A percentile compares a stretch with the other conserved stretches of the same genome.
phyloP scores from a whole-genome alignment of 306 rosid genomes.

The Prosopis cineraria region DNA sequence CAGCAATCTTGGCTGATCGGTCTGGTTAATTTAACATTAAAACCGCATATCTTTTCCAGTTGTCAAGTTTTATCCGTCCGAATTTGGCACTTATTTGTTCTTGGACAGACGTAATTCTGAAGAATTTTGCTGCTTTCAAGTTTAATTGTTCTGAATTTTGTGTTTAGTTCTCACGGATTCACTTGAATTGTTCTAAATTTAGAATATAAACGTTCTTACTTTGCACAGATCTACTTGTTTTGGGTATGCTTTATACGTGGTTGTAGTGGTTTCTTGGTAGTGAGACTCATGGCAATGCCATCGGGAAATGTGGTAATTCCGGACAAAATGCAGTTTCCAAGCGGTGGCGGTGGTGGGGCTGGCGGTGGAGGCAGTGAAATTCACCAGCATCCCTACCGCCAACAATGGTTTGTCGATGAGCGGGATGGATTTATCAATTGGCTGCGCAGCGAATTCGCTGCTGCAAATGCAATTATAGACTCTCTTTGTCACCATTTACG shows the following conservation, averaged over 20 bases:
- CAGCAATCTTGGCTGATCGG: constrained; percentile 29
- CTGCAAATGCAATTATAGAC: constrained; percentile 94
- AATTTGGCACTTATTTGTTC: constrained; percentile 19
- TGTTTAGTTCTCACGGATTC: constrained; percentile 41
- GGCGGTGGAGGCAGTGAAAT: constrained; percentile 57
- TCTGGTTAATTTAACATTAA: constrained; percentile 1
- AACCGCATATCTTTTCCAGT: constrained; percentile 20
- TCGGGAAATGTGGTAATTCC: constrained; percentile 76
- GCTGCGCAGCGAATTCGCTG: constrained; percentile 96
- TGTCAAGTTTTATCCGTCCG: constrained; percentile 20
- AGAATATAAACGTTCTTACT: constrained; percentile 11
- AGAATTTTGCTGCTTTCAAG: constrained; percentile 34
- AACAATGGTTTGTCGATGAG: constrained; percentile 89
- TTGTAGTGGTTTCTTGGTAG: constrained; percentile 41
- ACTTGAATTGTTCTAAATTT: constrained; percentile 37
- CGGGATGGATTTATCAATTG: constrained; percentile 91
- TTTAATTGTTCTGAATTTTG: constrained; percentile 39
- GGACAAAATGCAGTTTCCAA: constrained; percentile 80
- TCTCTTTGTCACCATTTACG: constrained; percentile 83
- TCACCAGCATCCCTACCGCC: constrained; percentile 62
- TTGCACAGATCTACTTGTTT: constrained; percentile 44
- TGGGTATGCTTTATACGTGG: constrained; percentile 57
- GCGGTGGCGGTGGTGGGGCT: constrained; percentile 48
- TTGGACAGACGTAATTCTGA: constrained; percentile 31
- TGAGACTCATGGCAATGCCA: constrained; percentile 91